phyloP scores from a whole-genome alignment of 176 grass and related monocot genomes.

The Miscanthus lutarioriparius region DNA sequence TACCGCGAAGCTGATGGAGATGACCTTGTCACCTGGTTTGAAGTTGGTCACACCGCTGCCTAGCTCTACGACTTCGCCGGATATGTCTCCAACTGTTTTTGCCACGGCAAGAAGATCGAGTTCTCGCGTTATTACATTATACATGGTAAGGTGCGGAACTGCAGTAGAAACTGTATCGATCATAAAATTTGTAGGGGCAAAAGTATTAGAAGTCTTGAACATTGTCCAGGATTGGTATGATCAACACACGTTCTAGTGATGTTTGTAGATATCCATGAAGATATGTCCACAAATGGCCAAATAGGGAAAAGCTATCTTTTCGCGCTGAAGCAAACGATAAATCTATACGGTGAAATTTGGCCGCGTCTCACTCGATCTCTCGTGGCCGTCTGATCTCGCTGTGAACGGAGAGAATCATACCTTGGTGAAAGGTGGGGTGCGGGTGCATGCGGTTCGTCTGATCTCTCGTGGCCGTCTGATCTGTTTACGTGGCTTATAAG shows the following conservation, averaged over 20 bases:
- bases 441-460: no score
- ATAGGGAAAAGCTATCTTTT: neutral
- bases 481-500: no score
- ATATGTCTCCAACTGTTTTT: conserved; percentile 59
- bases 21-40: conserved; percentile 79
- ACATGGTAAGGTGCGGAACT: neutral
- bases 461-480: no score
- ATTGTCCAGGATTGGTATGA: neutral
- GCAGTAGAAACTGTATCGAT: neutral
- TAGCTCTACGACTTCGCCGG: conserved; percentile 68
- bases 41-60: conserved; percentile 65
- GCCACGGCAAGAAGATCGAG: neutral
- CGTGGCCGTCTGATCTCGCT: no score
- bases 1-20: conserved; percentile 61
- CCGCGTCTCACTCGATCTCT: no score
- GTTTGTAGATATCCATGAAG: neutral
- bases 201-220: neutral
- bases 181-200: neutral
- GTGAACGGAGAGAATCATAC: no score
- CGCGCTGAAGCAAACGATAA: no score
- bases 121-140: no score
- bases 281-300: no score
- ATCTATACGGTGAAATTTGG: no score
- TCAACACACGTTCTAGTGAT: neutral
- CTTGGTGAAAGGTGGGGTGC: no score